These are phyloP conservation scores for Boletus speciosus DNA, from an alignment of 768 basidiomycete species.

Conservation along the genomic window DNA sequence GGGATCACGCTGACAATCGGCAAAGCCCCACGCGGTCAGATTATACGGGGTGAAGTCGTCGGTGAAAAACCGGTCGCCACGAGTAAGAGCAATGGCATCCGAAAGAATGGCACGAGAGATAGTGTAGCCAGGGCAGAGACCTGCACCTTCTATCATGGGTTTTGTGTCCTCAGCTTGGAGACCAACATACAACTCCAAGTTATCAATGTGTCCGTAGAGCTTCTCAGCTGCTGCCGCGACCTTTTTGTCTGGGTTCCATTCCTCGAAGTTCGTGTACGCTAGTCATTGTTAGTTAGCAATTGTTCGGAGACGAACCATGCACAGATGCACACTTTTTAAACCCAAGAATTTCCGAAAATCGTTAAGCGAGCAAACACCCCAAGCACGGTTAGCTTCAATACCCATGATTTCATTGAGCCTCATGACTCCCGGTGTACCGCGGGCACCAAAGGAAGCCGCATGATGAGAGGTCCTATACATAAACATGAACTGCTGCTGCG, in stretches of 20 bases:
- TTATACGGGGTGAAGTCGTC: conserved; percentile 80
- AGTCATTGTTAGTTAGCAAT: neutral
- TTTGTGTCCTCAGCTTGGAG: conserved; percentile 78
- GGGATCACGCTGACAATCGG: conserved; percentile 75
- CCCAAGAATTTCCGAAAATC: conserved; percentile 83
- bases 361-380: conserved; percentile 83
- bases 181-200: conserved; percentile 78
- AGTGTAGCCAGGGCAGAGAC: conserved; percentile 84
- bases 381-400: conserved; percentile 68
- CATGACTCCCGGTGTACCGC: conserved; percentile 73
- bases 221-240: conserved; percentile 72
- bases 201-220: conserved; percentile 72
- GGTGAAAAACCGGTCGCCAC: conserved; percentile 81
- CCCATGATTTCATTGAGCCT: conserved; percentile 81
- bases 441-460: conserved; percentile 72
- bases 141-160: conserved; percentile 71
- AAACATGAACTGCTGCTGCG: neutral
- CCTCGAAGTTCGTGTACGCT: conserved; percentile 70
- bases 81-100: conserved; percentile 83
- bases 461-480: conserved; percentile 59
- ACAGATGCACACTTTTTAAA: conserved; percentile 53
- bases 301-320: neutral
- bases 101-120: conserved; percentile 81
- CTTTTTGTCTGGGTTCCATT: conserved; percentile 76
- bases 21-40: conserved; percentile 80